These are phyloP conservation scores for Coccomyxa sp. DNA, from an alignment of 139 green algal species.

Conservation along the genomic window DNA sequence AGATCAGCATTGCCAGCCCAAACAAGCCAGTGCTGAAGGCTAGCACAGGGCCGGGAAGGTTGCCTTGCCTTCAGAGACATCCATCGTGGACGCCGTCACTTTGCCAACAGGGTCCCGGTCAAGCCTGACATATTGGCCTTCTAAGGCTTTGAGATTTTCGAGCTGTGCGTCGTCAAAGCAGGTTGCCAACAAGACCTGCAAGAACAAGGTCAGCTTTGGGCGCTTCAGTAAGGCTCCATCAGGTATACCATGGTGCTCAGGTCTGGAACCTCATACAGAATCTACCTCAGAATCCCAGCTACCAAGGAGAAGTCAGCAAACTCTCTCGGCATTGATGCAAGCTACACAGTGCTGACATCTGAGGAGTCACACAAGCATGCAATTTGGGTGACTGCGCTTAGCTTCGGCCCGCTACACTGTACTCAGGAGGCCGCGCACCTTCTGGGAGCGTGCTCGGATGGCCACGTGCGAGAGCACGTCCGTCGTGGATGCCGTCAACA, in stretches of 20 bases:
- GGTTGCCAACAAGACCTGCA: constrained; percentile 59
- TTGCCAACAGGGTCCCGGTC: constrained; percentile 2
- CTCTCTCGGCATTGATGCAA: too few species aligned
- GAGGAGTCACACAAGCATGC: background rate
- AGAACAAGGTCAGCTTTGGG: too few species aligned
- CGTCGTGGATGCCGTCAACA: constrained; percentile 66
- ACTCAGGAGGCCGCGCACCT: constrained; percentile 33
- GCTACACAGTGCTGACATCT: too few species aligned
- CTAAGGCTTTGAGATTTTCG: constrained; percentile 19
- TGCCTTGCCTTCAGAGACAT: background rate
- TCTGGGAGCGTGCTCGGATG: constrained; percentile 75
- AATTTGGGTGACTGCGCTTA: background rate
- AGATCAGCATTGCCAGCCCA: too few species aligned
- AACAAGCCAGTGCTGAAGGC: background rate
- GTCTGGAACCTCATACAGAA: too few species aligned
- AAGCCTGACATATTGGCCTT: constrained; percentile 15
- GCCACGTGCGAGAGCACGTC: constrained; percentile 89
- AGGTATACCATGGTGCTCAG: too few species aligned
- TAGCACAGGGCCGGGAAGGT: background rate
- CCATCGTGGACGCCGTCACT: constrained; percentile 6
- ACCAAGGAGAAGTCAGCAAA: too few species aligned
- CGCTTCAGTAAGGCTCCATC: too few species aligned
- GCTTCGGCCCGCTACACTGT: background rate
- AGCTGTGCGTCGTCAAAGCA: constrained; percentile 66
- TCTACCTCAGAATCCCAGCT: too few species aligned